These are phyloP conservation scores for Anethum foeniculum DNA, from an alignment of 140 eudicot genomes.

Conservation along the genomic window DNA sequence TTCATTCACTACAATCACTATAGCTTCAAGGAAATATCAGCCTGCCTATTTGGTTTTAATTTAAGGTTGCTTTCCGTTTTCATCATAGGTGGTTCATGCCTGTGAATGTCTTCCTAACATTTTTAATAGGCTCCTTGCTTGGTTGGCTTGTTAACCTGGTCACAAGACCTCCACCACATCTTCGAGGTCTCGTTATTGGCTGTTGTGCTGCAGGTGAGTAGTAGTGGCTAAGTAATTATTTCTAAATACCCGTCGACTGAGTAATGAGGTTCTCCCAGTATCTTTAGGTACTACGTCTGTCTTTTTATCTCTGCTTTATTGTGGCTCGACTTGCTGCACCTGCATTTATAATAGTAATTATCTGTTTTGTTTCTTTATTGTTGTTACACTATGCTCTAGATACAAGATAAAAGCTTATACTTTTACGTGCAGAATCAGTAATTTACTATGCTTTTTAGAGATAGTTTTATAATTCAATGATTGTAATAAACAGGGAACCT, in stretches of 20 bases:
- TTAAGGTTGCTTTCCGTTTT: not conserved
- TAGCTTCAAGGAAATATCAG: not conserved
- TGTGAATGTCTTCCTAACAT: slow-evolving; percentile 39
- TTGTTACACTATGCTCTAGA: not conserved
- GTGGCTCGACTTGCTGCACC: not conserved
- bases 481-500: slow-evolving; percentile 29
- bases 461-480: not conserved
- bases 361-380: not conserved
- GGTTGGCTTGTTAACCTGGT: slow-evolving; percentile 40
- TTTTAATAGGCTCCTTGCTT: slow-evolving; percentile 41
- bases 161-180: slow-evolving; percentile 33
- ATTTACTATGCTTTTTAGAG: not conserved
- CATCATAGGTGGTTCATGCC: slow-evolving; percentile 54
- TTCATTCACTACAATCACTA: not conserved
- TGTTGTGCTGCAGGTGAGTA: slow-evolving; percentile 46
- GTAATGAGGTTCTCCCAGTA: not conserved
- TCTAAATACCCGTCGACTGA: not conserved
- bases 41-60: not conserved
- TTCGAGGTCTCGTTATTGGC: slow-evolving; percentile 43
- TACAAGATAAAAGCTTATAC: not conserved
- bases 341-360: not conserved
- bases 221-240: not conserved
- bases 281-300: not conserved
- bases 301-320: not conserved
- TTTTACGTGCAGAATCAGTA: not conserved